phyloP scores from a whole-genome alignment of 495 filamentous ascomycete species.

The Xylaria cubensis region DNA sequence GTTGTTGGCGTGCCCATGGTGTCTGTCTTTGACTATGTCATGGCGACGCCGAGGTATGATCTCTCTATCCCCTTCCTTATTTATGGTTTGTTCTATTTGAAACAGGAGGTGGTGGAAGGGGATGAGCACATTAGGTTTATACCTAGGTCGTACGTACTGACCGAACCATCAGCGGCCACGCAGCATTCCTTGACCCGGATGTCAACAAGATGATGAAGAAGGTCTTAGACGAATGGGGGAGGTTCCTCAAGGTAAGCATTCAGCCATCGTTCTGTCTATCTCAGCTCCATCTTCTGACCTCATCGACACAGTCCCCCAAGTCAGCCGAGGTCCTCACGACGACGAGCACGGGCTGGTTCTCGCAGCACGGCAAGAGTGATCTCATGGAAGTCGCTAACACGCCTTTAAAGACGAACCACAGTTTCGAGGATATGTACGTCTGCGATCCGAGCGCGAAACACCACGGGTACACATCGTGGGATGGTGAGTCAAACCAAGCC shows the following conservation, averaged over 20 bases:
- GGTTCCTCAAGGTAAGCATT: constrained; percentile 56
- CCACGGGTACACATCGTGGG: constrained; percentile 74
- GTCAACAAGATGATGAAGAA: constrained; percentile 74
- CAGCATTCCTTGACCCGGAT: constrained; percentile 68
- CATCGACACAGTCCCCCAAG: constrained; percentile 48
- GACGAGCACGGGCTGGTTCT: constrained; percentile 66
- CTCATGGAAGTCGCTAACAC: constrained; percentile 58
- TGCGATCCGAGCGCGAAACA: constrained; percentile 57
- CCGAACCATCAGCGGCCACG: constrained; percentile 64
- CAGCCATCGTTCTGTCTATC: no score
- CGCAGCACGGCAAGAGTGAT: constrained; percentile 51
- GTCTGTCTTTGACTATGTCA: constrained; percentile 75
- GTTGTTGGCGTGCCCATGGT: constrained; percentile 73
- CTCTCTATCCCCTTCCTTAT: neutral
- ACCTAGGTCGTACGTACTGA: constrained; percentile 41
- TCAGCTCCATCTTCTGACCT: neutral
- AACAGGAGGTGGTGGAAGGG: neutral
- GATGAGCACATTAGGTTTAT: neutral
- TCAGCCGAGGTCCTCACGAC: constrained; percentile 64
- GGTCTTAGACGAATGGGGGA: constrained; percentile 71
- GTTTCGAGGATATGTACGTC: constrained; percentile 59
- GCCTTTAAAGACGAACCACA: constrained; percentile 45
- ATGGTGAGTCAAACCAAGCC: constrained; percentile 47
- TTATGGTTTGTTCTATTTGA: neutral
- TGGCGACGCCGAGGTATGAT: constrained; percentile 67